Conservation (phyloP, 768 basidiomycete species). For the Ephemerocybe angulata region DNA sequence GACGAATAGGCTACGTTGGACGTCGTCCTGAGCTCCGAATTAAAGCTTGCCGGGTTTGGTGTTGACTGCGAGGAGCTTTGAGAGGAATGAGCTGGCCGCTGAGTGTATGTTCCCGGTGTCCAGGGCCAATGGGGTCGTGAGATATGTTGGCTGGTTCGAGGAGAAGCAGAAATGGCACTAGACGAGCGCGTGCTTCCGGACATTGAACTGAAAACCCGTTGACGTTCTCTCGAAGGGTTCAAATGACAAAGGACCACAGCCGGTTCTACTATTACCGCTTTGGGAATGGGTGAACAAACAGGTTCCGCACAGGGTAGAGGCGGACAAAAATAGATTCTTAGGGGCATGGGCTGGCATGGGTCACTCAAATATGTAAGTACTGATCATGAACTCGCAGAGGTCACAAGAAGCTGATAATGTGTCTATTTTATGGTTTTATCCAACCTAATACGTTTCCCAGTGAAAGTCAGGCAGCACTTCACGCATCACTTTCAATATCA, state of each 20-base stretch:
- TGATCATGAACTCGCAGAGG: too few relatives aligned
- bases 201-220: constrained; percentile 20
- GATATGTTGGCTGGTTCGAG: constrained; percentile 43
- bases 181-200: constrained; percentile 38
- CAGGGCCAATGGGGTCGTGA: constrained; percentile 63
- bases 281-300: too few relatives aligned
- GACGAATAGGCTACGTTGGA: constrained; percentile 12
- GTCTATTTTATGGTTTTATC: not conserved
- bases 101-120: constrained; percentile 34
- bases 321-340: too few relatives aligned
- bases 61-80: constrained; percentile 23
- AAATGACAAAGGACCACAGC: not conserved
- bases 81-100: constrained; percentile 30
- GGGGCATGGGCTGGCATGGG: too few relatives aligned
- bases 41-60: constrained; percentile 20
- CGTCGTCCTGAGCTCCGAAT: constrained; percentile 29
- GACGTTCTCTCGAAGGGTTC: not conserved
- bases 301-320: too few relatives aligned
- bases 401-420: not conserved
- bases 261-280: too few relatives aligned
- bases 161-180: constrained; percentile 38
- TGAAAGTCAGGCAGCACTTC: constrained; percentile 63
- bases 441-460: constrained; percentile 71
- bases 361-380: too few relatives aligned
- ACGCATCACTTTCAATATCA: constrained; percentile 48